Base-by-base conservation (phyloP, 345 rosid species). In the Geranium rotundifolium region DNA sequence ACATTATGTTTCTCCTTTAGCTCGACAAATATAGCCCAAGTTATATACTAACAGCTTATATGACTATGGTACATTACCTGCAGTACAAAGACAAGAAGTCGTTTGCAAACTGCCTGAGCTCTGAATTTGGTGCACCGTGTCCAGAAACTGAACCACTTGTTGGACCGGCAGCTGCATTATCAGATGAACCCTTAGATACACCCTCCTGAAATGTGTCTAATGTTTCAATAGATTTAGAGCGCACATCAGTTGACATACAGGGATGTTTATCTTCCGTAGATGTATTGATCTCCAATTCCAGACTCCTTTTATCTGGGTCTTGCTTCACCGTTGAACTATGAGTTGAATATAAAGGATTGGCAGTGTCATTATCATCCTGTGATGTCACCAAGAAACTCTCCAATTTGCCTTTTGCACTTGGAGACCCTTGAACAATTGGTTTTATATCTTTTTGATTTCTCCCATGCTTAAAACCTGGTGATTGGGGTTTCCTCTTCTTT, bases 31-130 rank as follows among this genome's bases (percentile, higher is more conserved):
- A 41, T 41, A 3, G 50, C 50, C 50, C 50, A 41, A 4, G 50
- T 41, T 41, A 4, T 4, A 6, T 41, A 41, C 12, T 31, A 55
- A 18, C 46, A 64, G 60, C 59, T 18, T 57, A 18, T 57, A n/a
- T 17, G 2, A 20, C 61, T 58, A 57, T 64, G 56, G 19, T 56
- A 29, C 63, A 62, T 65, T 89, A 92, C 98, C 98, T 76, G 74
- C 95, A 89, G 76, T 89, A 89, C 75, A 92, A 70, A 70, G 98
- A 89, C 85, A 92, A 77, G 76, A 87, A 92, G 65, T 82, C 82
- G 66, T 78, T 74, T 59, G 95, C 83, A 81, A 92, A 87, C 72
- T 84, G 84, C 64, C 79, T 77, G 62, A 92, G 71, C 61, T 92
- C 91, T 60, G 71, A 65, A 68, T 70, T 82, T 69, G 72, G 73